Percentiles rank a stretch among this genome's conserved stretches.
phyloP scores from a whole-genome alignment of 1,284 basidiomycete species.

The Ceraceosorus bombacis region DNA sequence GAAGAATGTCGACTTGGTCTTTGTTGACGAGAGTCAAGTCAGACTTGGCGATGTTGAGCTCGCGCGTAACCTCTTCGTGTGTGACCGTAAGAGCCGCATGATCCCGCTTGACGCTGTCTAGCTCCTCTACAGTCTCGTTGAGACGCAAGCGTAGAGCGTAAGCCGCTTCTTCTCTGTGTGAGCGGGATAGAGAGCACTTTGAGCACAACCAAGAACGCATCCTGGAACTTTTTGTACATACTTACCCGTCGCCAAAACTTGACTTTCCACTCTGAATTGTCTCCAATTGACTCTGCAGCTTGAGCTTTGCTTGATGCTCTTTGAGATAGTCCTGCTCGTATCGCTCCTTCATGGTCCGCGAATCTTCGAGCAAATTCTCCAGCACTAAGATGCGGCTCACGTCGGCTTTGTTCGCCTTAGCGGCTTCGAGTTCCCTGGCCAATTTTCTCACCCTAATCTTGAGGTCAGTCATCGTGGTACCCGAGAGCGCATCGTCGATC shows the following conservation, averaged over 20 bases:
- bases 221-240: not conserved
- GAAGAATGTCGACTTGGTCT: conserved; percentile 57
- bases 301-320: conserved; percentile 72
- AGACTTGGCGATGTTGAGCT: conserved; percentile 74
- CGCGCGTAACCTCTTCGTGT: conserved; percentile 60
- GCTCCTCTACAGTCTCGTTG: conserved; percentile 75
- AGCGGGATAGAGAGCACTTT: conserved; percentile 40
- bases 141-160: conserved; percentile 77
- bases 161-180: conserved; percentile 63
- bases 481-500: conserved; percentile 72
- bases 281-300: conserved; percentile 73
- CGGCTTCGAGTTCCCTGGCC: conserved; percentile 69
- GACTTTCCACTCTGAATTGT: conserved; percentile 75
- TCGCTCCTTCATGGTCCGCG: conserved; percentile 75
- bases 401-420: conserved; percentile 67
- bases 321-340: conserved; percentile 83
- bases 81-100: conserved; percentile 66
- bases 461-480: conserved; percentile 74
- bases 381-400: conserved; percentile 68
- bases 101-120: conserved; percentile 64
- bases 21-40: conserved; percentile 55
- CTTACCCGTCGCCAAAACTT: conserved; percentile 62
- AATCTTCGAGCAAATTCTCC: conserved; percentile 82
- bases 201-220: not conserved
- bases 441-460: conserved; percentile 76